These are phyloP conservation scores for Wickerhamiella siamensis DNA, from an alignment of 805 yeast genomes.

Conservation along the genomic window DNA sequence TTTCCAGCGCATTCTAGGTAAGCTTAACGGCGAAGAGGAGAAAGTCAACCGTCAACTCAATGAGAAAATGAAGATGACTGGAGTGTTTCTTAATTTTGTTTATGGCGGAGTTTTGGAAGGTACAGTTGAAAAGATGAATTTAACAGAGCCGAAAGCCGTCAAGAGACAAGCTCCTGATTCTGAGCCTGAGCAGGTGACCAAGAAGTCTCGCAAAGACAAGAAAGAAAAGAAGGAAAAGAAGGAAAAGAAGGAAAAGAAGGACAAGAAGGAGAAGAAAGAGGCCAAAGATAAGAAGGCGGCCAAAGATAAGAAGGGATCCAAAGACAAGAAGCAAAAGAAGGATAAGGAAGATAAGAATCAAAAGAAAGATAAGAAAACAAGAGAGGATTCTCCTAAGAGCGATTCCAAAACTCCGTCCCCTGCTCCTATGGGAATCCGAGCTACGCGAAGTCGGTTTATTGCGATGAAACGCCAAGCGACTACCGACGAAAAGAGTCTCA, in stretches of 20 bases:
- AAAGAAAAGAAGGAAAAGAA: slow-evolving; percentile 21
- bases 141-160: not conserved
- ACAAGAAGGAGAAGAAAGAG: slow-evolving; percentile 21
- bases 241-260: slow-evolving; percentile 21
- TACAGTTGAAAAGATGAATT: slow-evolving; percentile 49
- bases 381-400: slow-evolving; percentile 3
- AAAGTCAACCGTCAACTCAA: slow-evolving; percentile 35
- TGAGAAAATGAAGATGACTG: slow-evolving; percentile 52
- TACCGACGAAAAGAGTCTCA: slow-evolving; percentile 73
- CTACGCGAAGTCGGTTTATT: slow-evolving; percentile 77
- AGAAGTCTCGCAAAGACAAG: slow-evolving; percentile 17
- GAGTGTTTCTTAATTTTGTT: slow-evolving; percentile 71
- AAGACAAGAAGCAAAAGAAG: slow-evolving; percentile 8
- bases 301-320: slow-evolving; percentile 16
- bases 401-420: slow-evolving; percentile 12
- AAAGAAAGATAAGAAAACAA: slow-evolving; percentile 5
- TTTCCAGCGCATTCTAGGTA: slow-evolving; percentile 78
- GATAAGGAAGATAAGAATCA: slow-evolving; percentile 1
- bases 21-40: slow-evolving; percentile 71
- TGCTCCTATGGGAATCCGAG: slow-evolving; percentile 39
- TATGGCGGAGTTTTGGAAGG: slow-evolving; percentile 72
- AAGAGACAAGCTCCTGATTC: slow-evolving; percentile 9
- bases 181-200: slow-evolving; percentile 17
- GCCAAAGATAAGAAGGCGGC: slow-evolving; percentile 22
- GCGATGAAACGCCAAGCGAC: slow-evolving; percentile 85